Percentiles rank a stretch among this genome's conserved stretches.
Conservation (phyloP, 371 early-diverging fungal species). For the Rhizomucor pusillus region DNA sequence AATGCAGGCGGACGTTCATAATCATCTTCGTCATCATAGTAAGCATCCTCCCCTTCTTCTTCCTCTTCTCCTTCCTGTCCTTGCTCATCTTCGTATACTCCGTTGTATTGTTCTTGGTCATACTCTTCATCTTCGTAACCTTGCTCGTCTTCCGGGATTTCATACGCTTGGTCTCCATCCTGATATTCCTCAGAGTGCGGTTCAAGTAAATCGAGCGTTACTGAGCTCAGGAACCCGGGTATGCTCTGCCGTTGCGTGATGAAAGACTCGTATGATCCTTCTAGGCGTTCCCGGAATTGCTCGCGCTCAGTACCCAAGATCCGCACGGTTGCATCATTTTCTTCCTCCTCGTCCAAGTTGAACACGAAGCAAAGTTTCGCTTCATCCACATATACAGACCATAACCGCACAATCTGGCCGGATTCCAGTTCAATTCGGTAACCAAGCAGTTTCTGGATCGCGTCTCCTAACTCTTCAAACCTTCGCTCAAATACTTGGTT, state of each 20-base stretch:
- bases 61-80: no score
- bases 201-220: conserved; percentile 65
- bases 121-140: no score
- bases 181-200: no score
- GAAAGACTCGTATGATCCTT: conserved; percentile 59
- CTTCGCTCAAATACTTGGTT: conserved; percentile 67
- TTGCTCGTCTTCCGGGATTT: no score
- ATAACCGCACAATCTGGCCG: conserved; percentile 70
- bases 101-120: no score
- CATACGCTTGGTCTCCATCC: no score
- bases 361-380: conserved; percentile 66
- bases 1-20: no score
- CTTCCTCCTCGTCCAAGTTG: conserved; percentile 53
- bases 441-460: conserved; percentile 67
- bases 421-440: conserved; percentile 70
- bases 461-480: conserved; percentile 66
- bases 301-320: conserved; percentile 64
- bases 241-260: conserved; percentile 65
- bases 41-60: no score
- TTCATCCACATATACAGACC: conserved; percentile 57
- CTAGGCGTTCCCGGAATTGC: conserved; percentile 49
- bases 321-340: conserved; percentile 49
- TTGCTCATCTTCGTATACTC: no score
- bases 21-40: no score
- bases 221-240: conserved; percentile 76